Percentiles rank a stretch among this genome's conserved stretches.
These are phyloP conservation scores for Sphaerulina musiva DNA, from an alignment of 2,329 filamentous ascomycete species.

Conservation along the genomic window DNA sequence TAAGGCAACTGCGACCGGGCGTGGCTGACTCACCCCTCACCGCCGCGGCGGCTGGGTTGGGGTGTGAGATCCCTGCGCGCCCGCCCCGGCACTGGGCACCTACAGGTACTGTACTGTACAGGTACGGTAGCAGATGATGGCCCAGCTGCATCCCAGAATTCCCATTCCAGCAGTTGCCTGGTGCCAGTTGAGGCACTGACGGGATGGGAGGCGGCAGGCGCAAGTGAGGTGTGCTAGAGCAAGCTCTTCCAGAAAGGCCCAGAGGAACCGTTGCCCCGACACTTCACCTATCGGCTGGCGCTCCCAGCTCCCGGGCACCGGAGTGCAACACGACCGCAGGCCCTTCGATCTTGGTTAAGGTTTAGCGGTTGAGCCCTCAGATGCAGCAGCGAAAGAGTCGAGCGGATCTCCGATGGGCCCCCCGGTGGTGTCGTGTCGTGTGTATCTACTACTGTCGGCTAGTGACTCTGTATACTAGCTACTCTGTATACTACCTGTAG, in stretches of 20 bases:
- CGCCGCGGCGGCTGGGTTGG: constrained; percentile 38
- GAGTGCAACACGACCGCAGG: constrained; percentile 23
- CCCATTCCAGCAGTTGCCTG: constrained; percentile 20
- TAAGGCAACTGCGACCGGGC: constrained; percentile 29
- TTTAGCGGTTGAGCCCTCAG: constrained; percentile 14
- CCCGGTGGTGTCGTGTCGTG: background rate
- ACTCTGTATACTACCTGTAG: background rate
- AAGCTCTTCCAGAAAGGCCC: constrained; percentile 21
- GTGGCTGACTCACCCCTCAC: constrained; percentile 33
- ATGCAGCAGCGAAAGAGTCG: constrained; percentile 6
- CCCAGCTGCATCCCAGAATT: constrained; percentile 16
- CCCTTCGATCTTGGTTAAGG: constrained; percentile 26
- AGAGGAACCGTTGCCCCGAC: constrained; percentile 20
- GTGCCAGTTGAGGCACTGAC: background rate
- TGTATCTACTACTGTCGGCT: background rate
- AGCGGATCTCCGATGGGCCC: constrained; percentile 13
- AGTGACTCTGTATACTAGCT: no score
- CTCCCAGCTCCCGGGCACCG: constrained; percentile 26
- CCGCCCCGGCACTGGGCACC: no score
- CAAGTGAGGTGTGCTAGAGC: constrained; percentile 18
- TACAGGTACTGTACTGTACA: no score
- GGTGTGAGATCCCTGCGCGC: constrained; percentile 36
- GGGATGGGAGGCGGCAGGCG: background rate
- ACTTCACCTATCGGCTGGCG: constrained; percentile 28
- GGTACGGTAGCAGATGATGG: constrained; percentile 9